A percentile compares a stretch with the other conserved stretches of the same genome.
phyloP scores from a whole-genome alignment of 345 rosid species.

The Nasturtium officinale region DNA sequence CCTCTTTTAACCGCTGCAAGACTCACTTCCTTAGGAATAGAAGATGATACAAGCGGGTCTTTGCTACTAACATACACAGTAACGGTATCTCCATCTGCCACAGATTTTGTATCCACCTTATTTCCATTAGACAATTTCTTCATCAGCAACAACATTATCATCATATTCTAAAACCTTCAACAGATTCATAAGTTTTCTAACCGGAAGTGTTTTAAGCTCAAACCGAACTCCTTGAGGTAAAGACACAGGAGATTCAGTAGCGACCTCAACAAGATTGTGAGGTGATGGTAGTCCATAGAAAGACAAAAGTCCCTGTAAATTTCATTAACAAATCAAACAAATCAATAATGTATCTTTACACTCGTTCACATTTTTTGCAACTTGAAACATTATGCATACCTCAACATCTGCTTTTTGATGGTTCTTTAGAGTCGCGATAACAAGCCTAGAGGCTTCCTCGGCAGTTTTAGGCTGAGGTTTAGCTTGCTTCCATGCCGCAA shows the following conservation, averaged over 20 bases:
- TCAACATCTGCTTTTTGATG: conserved; percentile 84
- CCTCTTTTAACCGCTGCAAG: conserved; percentile 59
- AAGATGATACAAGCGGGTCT: conserved; percentile 64
- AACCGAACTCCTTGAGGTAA: conserved; percentile 56
- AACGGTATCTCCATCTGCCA: conserved; percentile 84
- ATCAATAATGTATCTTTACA: not conserved
- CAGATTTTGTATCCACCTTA: conserved; percentile 76
- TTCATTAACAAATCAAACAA: conserved; percentile 6
- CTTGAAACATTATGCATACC: conserved; percentile 49
- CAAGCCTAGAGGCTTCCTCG: conserved; percentile 71
- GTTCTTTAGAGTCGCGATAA: conserved; percentile 57
- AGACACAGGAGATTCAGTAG: conserved; percentile 50
- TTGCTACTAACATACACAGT: conserved; percentile 65
- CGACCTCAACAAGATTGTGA: conserved; percentile 40
- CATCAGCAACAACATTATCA: conserved; percentile 15
- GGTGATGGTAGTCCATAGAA: conserved; percentile 82
- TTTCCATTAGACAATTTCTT: conserved; percentile 35
- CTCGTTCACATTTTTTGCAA: not conserved
- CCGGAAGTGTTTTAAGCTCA: conserved; percentile 77
- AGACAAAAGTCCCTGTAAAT: conserved; percentile 66
- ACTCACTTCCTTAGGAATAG: conserved; percentile 61
- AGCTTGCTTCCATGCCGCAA: conserved; percentile 79
- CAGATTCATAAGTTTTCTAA: conserved; percentile 32
- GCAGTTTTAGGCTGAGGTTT: conserved; percentile 70
- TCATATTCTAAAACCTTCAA: not conserved